A percentile compares a stretch with the other conserved stretches of the same genome.
phyloP scores from a whole-genome alignment of 768 basidiomycete species.

The Mycena vitilis region DNA sequence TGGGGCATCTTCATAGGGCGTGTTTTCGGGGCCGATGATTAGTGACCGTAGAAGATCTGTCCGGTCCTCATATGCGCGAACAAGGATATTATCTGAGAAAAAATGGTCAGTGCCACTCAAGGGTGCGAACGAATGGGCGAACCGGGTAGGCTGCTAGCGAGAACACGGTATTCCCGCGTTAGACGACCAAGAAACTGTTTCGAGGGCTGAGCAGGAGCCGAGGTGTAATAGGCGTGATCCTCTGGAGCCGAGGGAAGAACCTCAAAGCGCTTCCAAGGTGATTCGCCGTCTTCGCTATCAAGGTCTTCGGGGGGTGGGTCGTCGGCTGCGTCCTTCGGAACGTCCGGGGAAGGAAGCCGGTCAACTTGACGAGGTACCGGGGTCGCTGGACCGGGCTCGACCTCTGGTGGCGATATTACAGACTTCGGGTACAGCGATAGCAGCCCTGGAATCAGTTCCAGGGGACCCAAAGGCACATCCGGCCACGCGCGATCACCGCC shows the following conservation, averaged over 20 bases:
- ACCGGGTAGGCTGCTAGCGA: slow-evolving; percentile 88
- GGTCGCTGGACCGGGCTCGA: not conserved
- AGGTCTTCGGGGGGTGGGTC: slow-evolving; percentile 33
- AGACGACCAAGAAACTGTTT: slow-evolving; percentile 83
- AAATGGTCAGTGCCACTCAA: slow-evolving; percentile 9
- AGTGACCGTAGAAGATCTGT: slow-evolving; percentile 87
- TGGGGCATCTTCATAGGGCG: slow-evolving; percentile 95
- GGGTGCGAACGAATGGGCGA: slow-evolving; percentile 33
- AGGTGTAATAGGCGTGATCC: slow-evolving; percentile 85
- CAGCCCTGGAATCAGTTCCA: slow-evolving; percentile 18
- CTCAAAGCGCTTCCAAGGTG: slow-evolving; percentile 84
- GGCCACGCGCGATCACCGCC: slow-evolving; percentile 17
- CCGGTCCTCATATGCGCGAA: slow-evolving; percentile 92
- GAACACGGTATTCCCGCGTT: slow-evolving; percentile 83
- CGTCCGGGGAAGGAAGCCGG: slow-evolving; percentile 38
- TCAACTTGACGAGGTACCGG: slow-evolving; percentile 4
- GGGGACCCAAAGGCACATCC: slow-evolving; percentile 10
- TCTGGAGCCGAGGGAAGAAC: slow-evolving; percentile 77
- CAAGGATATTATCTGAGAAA: slow-evolving; percentile 80
- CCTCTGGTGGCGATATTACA: not conserved
- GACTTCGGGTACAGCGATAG: not conserved
- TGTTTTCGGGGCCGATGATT: slow-evolving; percentile 93
- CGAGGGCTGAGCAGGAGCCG: slow-evolving; percentile 70
- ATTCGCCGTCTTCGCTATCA: slow-evolving; percentile 51
- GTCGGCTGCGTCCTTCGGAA: slow-evolving; percentile 43